Evolutionary conservation across 352 stramenopile genomes (phyloP), one percentile per base, ranked within the genome.

Genomic region (Phytophthora macrochlamydospora): DNA sequence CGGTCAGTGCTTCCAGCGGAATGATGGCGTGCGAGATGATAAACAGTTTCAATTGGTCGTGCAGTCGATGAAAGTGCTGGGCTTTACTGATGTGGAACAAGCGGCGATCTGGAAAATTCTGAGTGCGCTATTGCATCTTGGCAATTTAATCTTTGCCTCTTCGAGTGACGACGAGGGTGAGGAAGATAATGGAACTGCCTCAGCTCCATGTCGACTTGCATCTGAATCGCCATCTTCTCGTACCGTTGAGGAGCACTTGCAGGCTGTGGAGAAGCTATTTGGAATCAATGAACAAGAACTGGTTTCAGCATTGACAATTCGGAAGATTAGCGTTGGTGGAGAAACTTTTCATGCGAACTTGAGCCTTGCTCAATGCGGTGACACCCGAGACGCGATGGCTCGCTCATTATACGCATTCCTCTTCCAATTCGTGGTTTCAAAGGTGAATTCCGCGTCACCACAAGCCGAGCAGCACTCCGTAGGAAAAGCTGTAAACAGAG

Each of bases 341-440:
- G 87, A 96, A 62, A 81, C 62, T 0, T 89, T 91, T 35, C 75
- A 85, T 53, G 67, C 91, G 30, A 86, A 89, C 37, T 66, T 95
- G 33, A 89, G 76, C 8, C 68, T 87, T n/a, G 72, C 73, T 12
- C 83, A 94, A 52, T 92, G 87, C 53, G 69, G 65, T 11, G 75
- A 94, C 53, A 78, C 79, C 7, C 81, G 89, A 31, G 87, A 96
- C 51, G 83, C 81, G 1, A 85, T 91, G 59, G 79, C 85, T 7
- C 86, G 85, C 29, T 89, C 90, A 30, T 57, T 97, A 28, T 97
- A 97, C 64, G 77, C 76, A 13, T 86, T 85, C 52, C 54, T 97
- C 8, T 97, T 97, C 59, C 75, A 94, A 37, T 96, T 87, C 53
- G 59, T 97, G 30, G 89, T 97, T 2, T 79, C 67, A 7, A 86